Conservation (phyloP, 208 protist genomes). For the Crithidia mellificae region DNA sequence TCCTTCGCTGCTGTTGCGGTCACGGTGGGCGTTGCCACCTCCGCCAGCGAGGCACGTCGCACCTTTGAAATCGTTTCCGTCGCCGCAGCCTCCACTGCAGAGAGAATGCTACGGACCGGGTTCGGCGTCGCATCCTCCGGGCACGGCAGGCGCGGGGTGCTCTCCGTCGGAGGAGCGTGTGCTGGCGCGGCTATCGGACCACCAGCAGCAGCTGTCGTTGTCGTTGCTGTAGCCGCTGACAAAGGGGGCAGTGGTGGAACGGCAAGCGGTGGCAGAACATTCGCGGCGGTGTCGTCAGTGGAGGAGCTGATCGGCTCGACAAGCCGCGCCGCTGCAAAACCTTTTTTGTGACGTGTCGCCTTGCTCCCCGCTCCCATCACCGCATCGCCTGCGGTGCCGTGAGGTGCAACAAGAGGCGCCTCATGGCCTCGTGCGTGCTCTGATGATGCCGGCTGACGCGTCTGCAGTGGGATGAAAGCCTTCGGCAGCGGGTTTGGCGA, state of each 20-base stretch:
- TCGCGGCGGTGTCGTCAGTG: neutral
- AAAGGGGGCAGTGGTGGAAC: neutral
- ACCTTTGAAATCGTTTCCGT: slow-evolving; percentile 10
- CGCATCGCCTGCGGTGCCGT: too few relatives aligned
- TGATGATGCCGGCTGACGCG: neutral
- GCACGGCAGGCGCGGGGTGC: neutral
- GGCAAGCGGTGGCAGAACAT: neutral
- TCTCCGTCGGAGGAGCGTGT: too few relatives aligned
- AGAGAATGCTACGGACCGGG: slow-evolving; percentile 27
- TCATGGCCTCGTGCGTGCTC: too few relatives aligned
- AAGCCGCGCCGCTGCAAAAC: slow-evolving; percentile 19
- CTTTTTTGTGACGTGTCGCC: slow-evolving; percentile 7
- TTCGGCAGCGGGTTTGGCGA: neutral
- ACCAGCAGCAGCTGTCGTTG: neutral
- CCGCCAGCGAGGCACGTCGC: neutral
- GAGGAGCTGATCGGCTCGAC: slow-evolving; percentile 20
- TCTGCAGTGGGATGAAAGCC: too few relatives aligned
- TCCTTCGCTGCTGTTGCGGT: neutral
- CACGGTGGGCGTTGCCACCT: neutral
- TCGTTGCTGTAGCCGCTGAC: neutral
- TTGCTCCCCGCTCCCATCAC: too few relatives aligned
- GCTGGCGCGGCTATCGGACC: too few relatives aligned
- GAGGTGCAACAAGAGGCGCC: too few relatives aligned
- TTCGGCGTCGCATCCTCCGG: slow-evolving; percentile 19
- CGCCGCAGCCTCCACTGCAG: slow-evolving; percentile 28